These are phyloP conservation scores for Groenewaldozyma sp. DNA, from an alignment of 1,139 yeast genomes.

Conservation along the genomic window DNA sequence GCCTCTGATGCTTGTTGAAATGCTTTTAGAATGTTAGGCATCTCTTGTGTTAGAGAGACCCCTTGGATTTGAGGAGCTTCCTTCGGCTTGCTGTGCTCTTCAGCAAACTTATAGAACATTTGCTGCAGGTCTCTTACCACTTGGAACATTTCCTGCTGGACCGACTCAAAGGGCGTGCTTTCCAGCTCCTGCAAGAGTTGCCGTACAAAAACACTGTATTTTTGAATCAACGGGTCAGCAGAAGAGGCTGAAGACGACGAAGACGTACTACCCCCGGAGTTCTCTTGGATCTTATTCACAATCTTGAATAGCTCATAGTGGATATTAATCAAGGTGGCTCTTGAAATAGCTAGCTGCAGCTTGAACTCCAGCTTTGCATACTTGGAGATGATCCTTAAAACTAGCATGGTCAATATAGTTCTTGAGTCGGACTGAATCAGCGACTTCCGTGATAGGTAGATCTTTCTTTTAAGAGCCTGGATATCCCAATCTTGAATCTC, in stretches of 20 bases:
- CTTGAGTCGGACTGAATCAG: constrained; percentile 24
- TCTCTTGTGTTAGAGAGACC: constrained; percentile 20
- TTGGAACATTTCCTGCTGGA: constrained; percentile 30
- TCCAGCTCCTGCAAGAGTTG: constrained; percentile 27
- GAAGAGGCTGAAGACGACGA: not conserved
- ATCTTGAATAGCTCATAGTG: constrained; percentile 27
- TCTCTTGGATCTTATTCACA: constrained; percentile 13
- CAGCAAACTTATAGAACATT: constrained; percentile 25
- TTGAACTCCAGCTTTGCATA: constrained; percentile 25
- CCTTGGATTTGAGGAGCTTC: not conserved
- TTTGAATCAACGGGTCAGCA: constrained; percentile 20
- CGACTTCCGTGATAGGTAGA: constrained; percentile 15
- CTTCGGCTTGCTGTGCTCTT: constrained; percentile 1
- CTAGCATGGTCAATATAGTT: constrained; percentile 27
- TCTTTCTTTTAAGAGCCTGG: constrained; percentile 25
- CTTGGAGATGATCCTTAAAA: constrained; percentile 24
- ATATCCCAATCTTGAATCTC: constrained; percentile 27
- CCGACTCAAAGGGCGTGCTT: constrained; percentile 25
- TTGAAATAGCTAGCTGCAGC: constrained; percentile 27
- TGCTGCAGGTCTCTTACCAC: constrained; percentile 28
- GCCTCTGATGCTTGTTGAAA: constrained; percentile 21
- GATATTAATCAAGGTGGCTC: constrained; percentile 30
- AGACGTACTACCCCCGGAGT: not conserved
- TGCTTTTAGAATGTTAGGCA: constrained; percentile 23
- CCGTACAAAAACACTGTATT: constrained; percentile 27